phyloP scores from a whole-genome alignment of 768 basidiomycete species.

The Lepiota subincarnata region DNA sequence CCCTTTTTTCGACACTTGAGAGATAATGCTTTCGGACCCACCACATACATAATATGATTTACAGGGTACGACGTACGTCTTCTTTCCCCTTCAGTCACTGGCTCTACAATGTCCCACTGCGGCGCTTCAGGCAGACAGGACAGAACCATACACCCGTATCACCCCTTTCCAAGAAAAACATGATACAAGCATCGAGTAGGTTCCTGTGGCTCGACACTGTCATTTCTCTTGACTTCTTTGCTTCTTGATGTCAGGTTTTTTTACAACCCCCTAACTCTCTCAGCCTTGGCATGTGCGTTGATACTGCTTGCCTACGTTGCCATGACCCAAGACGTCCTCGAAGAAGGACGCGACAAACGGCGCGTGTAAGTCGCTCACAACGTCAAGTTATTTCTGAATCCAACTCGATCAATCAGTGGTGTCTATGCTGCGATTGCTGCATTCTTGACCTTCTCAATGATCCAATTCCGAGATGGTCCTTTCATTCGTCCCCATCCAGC shows the following conservation, averaged over 20 bases:
- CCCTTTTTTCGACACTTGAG: conserved; percentile 1
- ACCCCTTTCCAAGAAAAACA: conserved; percentile 78
- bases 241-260: conserved; percentile 58
- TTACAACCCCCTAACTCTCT: conserved; percentile 79
- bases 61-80: conserved; percentile 82
- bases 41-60: conserved; percentile 12
- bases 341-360: conserved; percentile 78
- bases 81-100: conserved; percentile 18
- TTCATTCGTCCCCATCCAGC: conserved; percentile 87
- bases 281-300: conserved; percentile 64
- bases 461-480: conserved; percentile 88
- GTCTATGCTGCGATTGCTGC: conserved; percentile 69
- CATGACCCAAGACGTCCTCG: conserved; percentile 78
- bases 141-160: conserved; percentile 80
- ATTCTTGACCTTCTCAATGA: conserved; percentile 78
- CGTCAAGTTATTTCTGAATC: conserved; percentile 4
- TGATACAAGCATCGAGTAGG: conserved; percentile 81
- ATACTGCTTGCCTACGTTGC: conserved; percentile 75
- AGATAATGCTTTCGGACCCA: not conserved
- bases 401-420: conserved; percentile 44
- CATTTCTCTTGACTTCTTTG: conserved; percentile 13
- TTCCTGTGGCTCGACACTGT: conserved; percentile 12
- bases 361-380: conserved; percentile 54
- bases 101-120: conserved; percentile 14
- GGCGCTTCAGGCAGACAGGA: conserved; percentile 65